Base-by-base conservation (phyloP, 1,284 basidiomycete genomes). In the Ceratobasidium sp. region DNA sequence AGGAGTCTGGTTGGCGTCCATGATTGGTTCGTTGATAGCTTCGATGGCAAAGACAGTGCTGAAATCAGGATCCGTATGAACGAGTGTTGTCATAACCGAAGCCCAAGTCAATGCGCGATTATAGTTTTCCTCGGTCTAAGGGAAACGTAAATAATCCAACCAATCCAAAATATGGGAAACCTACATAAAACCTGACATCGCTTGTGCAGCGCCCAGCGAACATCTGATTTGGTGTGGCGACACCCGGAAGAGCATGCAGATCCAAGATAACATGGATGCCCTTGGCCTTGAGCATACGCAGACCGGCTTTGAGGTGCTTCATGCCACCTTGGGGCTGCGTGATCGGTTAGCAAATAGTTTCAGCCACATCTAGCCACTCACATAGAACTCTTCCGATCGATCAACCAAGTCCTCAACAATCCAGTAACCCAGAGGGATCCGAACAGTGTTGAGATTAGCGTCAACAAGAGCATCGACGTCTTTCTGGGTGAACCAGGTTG, bases 381-480 rank as follows among this genome's bases (percentile, higher is more conserved):
- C 90, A 74, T 84, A 92, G 53, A 81, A 83, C 74, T 92, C 91
- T 1, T 77, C 81, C 0, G 76, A 75, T 3, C 86, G 82, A 74
- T 91, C 76, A 0, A 92, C 90, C 6, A 92, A 79, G 7, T 80
- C 81, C 76, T 92, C 91, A 15, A 92, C 79, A 52, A 92, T 87
- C 91, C 91, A 93, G 75, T 88, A 93, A 0, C 91, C 90, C 27
- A 92, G 83, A 0, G 90, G 90, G 73, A 92, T 82, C 22, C 91
- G 85, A 71, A 89, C 87, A n/a, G 88, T 88, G 73, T 92, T 92
- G 70, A 92, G 85, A 0, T 87, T 86, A 1, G 81, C 79, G 12
- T 74, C 78, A 7, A 76, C 77, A 12, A 92, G 78, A 27, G 81
- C 75, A 64, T 85, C 71, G 10, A 91, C 87, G 71, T 92, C 84